Base-by-base conservation (phyloP, 2,329 filamentous ascomycete species). In the Huntiella decipiens region DNA sequence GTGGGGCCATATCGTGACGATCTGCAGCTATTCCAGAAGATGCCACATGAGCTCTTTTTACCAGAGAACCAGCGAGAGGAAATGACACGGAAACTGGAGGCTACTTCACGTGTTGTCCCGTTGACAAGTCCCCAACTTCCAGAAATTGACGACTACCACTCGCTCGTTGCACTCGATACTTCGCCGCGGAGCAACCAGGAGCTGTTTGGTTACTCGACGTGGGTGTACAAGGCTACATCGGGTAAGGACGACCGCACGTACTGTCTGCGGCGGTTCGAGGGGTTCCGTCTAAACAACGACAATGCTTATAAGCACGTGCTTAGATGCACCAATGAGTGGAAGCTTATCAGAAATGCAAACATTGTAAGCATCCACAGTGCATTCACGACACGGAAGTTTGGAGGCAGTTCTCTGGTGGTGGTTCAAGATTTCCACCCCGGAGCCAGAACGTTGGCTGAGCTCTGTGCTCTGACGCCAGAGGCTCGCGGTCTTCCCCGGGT, bases 201-300 rank as follows among this genome's bases (percentile, higher is more conserved):
- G 15, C 74, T 82, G 12, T 95, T 95, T 61, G 85, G 86, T 22
- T 93, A 85, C 56, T 76, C 80, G 4, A 94, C 81, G 54, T 96
- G 87, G 85, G 75, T 94, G 1, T 98, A 95, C 66, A 96, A 96
- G 64, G 88, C 87, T 6, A 78, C 80, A 17, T 93, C 85, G 5
- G 79, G 74, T 60, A 91, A 91, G 58, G 88, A 88, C 54, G 91
- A 87, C 8, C 79, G 82, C 52, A 76, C 79, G n/a, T 96, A 93
- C 61, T 85, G 80, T 48, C 66, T 98, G 40, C 74, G 91, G 51
- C 46, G 49, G 12, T 31, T 50, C 10, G 49, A 43, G 77, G 81
- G 85, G 42, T 95, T 86, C 57, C 79, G 85, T 8, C 63, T 96
- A 43, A 91, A 82, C 11, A 93, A 87, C 56, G 87, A 93, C 55